phyloP scores from a whole-genome alignment of 78 protist genomes.

The Corallochytrium limacisporum region DNA sequence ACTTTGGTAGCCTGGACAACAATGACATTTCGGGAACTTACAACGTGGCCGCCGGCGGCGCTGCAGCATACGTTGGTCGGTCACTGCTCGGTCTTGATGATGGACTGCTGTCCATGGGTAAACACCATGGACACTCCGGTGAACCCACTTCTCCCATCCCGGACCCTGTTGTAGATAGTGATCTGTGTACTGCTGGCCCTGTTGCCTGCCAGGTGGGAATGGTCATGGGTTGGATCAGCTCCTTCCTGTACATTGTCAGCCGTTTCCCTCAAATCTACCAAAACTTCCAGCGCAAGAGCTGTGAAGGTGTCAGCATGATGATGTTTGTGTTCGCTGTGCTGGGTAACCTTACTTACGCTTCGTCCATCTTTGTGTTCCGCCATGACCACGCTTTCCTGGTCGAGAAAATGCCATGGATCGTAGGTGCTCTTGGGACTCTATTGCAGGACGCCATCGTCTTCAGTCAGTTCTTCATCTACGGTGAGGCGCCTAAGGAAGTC shows the following conservation, averaged over 20 bases:
- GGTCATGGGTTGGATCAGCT: conserved; percentile 12
- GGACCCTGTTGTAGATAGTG: too few relatives aligned
- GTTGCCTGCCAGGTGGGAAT: not conserved
- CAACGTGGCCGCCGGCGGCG: too few relatives aligned
- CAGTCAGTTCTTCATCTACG: not conserved
- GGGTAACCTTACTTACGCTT: not conserved
- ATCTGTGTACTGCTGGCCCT: not conserved
- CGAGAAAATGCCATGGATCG: not conserved
- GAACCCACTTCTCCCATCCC: too few relatives aligned
- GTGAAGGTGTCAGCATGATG: conserved; percentile 9
- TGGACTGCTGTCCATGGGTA: too few relatives aligned
- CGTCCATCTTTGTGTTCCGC: not conserved
- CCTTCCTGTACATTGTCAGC: not conserved
- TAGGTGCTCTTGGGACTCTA: not conserved
- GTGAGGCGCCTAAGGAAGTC: not conserved
- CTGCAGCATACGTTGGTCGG: too few relatives aligned
- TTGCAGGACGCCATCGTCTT: not conserved
- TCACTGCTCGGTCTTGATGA: too few relatives aligned
- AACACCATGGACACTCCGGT: too few relatives aligned
- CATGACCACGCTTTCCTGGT: not conserved
- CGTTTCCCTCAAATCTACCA: conserved; percentile 14
- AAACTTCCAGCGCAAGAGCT: conserved; percentile 8
- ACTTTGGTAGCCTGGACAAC: too few relatives aligned
- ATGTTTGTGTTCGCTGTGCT: conserved; percentile 16
- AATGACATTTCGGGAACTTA: too few relatives aligned